These are phyloP conservation scores for Helotiales sp. DNA, from an alignment of 2,329 filamentous ascomycete genomes.

Conservation along the genomic window DNA sequence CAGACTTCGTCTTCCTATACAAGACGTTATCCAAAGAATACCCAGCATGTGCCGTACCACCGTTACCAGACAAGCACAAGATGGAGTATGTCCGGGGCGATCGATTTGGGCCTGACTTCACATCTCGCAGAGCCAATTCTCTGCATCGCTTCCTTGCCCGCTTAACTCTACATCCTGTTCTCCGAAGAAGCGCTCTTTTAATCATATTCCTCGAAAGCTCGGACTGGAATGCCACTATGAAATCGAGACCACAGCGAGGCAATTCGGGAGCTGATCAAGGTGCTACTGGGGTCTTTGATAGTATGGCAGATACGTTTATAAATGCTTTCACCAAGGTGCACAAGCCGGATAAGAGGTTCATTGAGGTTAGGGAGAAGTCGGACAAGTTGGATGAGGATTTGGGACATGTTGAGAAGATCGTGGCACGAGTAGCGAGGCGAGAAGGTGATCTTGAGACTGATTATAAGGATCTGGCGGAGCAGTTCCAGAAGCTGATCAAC, in stretches of 20 bases:
- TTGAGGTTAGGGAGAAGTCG: slow-evolving; percentile 88
- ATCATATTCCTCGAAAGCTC: slow-evolving; percentile 88
- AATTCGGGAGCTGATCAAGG: slow-evolving; percentile 50
- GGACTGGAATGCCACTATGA: slow-evolving; percentile 98
- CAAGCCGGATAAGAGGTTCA: slow-evolving; percentile 91
- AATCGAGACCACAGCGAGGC: slow-evolving; percentile 67
- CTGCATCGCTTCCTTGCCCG: slow-evolving; percentile 88
- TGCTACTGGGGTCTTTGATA: slow-evolving; percentile 80
- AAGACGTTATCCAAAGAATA: slow-evolving; percentile 87
- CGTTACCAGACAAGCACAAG: slow-evolving; percentile 96
- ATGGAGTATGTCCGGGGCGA: slow-evolving; percentile 98
- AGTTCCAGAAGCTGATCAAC: slow-evolving; percentile 90
- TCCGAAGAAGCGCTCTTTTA: slow-evolving; percentile 79
- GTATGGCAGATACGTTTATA: slow-evolving; percentile 92
- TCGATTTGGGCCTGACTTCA: slow-evolving; percentile 93
- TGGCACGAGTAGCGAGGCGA: slow-evolving; percentile 82
- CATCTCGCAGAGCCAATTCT: slow-evolving; percentile 81
- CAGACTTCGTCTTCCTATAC: slow-evolving; percentile 95
- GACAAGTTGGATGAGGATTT: slow-evolving; percentile 95
- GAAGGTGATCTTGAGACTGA: slow-evolving; percentile 87
- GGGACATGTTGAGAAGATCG: slow-evolving; percentile 91
- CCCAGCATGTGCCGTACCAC: slow-evolving; percentile 88
- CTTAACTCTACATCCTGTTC: slow-evolving; percentile 81
- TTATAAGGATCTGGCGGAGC: slow-evolving; percentile 84
- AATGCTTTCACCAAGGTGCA: slow-evolving; percentile 97